phyloP scores from a whole-genome alignment of 495 filamentous ascomycete genomes.

The Aspergillus campestris region DNA sequence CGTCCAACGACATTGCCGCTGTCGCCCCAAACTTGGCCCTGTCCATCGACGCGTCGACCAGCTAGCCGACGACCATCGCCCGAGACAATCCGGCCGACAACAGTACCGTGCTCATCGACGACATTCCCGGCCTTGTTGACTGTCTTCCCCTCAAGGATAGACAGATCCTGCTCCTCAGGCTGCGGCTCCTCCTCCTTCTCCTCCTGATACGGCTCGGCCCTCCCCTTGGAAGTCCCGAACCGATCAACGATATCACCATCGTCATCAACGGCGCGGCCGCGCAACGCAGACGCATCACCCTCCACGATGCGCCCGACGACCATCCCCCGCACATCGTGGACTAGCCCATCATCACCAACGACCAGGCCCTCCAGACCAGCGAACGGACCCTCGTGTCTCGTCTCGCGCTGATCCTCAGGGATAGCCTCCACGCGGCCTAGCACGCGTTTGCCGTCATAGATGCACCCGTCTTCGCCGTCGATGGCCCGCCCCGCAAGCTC shows the following conservation, averaged over 20 bases:
- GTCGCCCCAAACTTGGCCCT: slow-evolving; percentile 76
- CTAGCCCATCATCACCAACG: slow-evolving; percentile 60
- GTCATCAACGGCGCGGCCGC: slow-evolving; percentile 68
- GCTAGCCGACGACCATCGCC: slow-evolving; percentile 64
- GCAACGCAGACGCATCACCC: slow-evolving; percentile 64
- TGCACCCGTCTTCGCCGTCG: slow-evolving; percentile 56
- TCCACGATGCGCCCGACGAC: slow-evolving; percentile 66
- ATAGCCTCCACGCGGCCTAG: slow-evolving; percentile 69
- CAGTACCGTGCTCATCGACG: slow-evolving; percentile 64
- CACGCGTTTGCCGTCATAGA: slow-evolving; percentile 65
- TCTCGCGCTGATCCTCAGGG: slow-evolving; percentile 61
- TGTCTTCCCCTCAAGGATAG: slow-evolving; percentile 66
- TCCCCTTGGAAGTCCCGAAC: slow-evolving; percentile 70
- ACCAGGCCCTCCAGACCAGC: slow-evolving; percentile 62
- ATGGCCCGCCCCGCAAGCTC: slow-evolving; percentile 60
- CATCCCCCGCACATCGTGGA: slow-evolving; percentile 59
- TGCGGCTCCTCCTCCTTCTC: slow-evolving; percentile 44
- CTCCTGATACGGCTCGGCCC: slow-evolving; percentile 62
- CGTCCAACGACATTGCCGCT: slow-evolving; percentile 68
- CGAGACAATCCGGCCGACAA: slow-evolving; percentile 68
- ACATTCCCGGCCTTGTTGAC: slow-evolving; percentile 84
- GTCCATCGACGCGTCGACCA: slow-evolving; percentile 72
- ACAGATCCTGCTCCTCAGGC: slow-evolving; percentile 46
- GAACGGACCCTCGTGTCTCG: slow-evolving; percentile 63
- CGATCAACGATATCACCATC: slow-evolving; percentile 81